Evolutionary conservation across 805 yeast genomes (phyloP), one percentile per base, ranked within the genome.

Genomic region (Pichia occidentalis): DNA sequence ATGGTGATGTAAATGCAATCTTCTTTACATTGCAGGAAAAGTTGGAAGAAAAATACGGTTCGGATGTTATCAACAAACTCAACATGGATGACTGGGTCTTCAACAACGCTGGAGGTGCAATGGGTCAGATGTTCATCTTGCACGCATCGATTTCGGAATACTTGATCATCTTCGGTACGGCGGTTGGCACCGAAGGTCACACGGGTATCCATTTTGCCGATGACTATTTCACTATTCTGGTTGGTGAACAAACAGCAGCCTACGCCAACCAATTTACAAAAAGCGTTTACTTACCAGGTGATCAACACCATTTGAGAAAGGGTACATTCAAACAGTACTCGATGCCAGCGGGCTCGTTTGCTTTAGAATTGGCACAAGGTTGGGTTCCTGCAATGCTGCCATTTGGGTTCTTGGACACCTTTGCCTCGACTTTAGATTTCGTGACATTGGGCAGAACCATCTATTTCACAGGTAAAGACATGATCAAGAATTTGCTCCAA

Each of bases 381-480:
- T 92, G 95, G 95, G 85, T 92, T 48, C 97, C 98, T 24, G 80
- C 90, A 29, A 92, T 92, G 98, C 70, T 92, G 44, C 97, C 97
- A 16, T 92, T 92, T 59, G 98, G 98, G 0, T 77, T 90, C 63
- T 65, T 85, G 34, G 95, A 86, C 56, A 75, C 82, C 4, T 53
- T 82, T 42, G 71, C 80, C 37, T 80, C 94, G 29, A 92, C 97
- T 12, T 60, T 88, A 50, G 98, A 92, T 59, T 58, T 79, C 43
- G 60, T 67, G 49, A 77, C 95, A 19, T 68, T 90, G 43, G 62
- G 58, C 43, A 72, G 74, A 56, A 92, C 97, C 7, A 75, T 70
- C 26, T 74, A 71, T 47, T 70, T 81, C 45, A 86, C 96, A 11
- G 98, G 73, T 18, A 68, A 63, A 48, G 87, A 85, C 54, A 92